Conservation (phyloP, 352 stramenopile genomes). For the Globisporangium apiculatum region DNA sequence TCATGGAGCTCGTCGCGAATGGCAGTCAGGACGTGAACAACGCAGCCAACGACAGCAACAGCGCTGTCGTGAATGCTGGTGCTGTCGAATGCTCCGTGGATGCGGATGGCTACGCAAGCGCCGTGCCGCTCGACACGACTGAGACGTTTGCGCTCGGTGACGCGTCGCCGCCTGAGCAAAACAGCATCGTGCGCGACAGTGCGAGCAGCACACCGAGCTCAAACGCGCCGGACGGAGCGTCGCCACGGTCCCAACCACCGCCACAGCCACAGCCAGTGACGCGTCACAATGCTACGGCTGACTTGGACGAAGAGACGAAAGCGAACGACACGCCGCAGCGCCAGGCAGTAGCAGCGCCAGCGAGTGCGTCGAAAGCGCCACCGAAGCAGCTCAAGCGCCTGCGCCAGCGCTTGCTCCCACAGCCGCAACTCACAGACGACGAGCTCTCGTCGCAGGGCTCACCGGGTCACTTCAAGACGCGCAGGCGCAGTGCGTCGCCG, state of each 20-base stretch:
- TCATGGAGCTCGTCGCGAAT: background rate
- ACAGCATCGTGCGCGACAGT: background rate
- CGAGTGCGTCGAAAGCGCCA: background rate
- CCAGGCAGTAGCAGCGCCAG: background rate
- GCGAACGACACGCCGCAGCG: background rate
- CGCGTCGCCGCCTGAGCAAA: background rate
- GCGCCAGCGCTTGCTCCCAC: background rate
- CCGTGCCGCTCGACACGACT: background rate
- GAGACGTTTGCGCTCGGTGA: background rate
- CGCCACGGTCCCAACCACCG: too few species aligned
- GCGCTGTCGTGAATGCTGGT: background rate
- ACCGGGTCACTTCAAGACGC: background rate
- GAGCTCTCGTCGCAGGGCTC: background rate
- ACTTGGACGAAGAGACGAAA: conserved; percentile 9
- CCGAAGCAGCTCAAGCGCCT: conserved; percentile 5
- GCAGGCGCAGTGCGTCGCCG: background rate
- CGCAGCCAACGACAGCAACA: background rate
- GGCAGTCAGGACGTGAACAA: background rate
- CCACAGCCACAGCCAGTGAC: too few species aligned
- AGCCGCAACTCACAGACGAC: conserved; percentile 2
- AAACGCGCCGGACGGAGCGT: too few species aligned
- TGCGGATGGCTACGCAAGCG: too few species aligned
- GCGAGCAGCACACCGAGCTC: background rate
- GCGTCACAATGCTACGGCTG: too few species aligned
- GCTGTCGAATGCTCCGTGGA: too few species aligned